Evolutionary conservation across 805 yeast species (phyloP).

Genomic region (Blastobotrys mokoenaii): DNA sequence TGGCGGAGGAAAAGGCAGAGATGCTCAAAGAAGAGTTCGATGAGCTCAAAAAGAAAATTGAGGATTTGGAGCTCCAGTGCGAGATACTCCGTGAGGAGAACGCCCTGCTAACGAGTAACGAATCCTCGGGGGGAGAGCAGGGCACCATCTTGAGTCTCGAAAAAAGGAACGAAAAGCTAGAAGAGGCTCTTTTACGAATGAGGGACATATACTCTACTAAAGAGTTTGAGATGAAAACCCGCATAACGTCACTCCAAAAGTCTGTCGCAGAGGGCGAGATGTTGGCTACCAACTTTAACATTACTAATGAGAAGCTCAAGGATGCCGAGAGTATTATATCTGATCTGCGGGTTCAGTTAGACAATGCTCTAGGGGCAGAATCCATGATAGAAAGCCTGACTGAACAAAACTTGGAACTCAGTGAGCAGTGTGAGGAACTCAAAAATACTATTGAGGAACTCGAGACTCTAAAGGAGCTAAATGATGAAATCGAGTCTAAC

Average conservation of each 20-base stretch:
- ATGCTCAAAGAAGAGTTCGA: constrained; percentile 20
- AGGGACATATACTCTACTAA: constrained; percentile 20
- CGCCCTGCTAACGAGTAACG: constrained; percentile 2
- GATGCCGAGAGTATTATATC: constrained; percentile 16
- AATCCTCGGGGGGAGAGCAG: not conserved
- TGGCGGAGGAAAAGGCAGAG: constrained; percentile 29
- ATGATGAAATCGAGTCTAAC: constrained; percentile 41
- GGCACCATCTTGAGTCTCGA: constrained; percentile 9
- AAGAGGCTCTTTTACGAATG: constrained; percentile 35
- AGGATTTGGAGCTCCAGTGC: constrained; percentile 20
- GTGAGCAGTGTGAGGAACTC: constrained; percentile 31
- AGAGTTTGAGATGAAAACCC: constrained; percentile 16
- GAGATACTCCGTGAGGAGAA: constrained; percentile 24
- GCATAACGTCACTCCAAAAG: constrained; percentile 14
- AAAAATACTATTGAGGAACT: constrained; percentile 39
- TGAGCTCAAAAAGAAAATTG: constrained; percentile 13
- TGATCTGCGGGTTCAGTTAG: constrained; percentile 24
- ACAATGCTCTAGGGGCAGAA: constrained; percentile 29
- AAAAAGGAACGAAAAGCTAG: constrained; percentile 34
- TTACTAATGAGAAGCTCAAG: constrained; percentile 8
- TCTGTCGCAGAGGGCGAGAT: constrained; percentile 14
- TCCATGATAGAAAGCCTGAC: constrained; percentile 31
- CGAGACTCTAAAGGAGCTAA: constrained; percentile 44
- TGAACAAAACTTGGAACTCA: constrained; percentile 31
- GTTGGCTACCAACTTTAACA: constrained; percentile 10